These are phyloP conservation scores for Glomus cerebriforme DNA, from an alignment of 192 early-diverging fungal genomes.

Conservation along the genomic window DNA sequence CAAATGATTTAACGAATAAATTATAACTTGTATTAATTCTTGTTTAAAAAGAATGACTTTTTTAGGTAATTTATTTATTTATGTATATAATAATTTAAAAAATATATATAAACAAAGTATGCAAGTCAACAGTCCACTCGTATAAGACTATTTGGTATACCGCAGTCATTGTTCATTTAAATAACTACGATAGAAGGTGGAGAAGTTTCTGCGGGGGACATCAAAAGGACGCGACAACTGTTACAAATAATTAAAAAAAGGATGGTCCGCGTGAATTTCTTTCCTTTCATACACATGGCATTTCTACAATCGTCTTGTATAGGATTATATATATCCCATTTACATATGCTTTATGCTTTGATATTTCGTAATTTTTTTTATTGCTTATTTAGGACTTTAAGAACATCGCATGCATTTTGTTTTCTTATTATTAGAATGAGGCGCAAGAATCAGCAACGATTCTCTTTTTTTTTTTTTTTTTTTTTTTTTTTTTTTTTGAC, in stretches of 20 bases:
- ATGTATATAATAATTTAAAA: background rate
- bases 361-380: background rate
- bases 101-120: background rate
- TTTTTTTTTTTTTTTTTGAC: background rate
- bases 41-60: background rate
- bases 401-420: background rate
- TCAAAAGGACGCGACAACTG: too few species aligned
- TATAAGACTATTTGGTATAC: background rate
- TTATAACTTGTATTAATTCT: background rate
- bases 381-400: background rate
- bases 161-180: too few species aligned
- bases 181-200: too few species aligned
- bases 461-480: background rate
- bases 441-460: background rate
- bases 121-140: background rate
- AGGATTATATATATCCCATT: background rate
- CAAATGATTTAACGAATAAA: background rate
- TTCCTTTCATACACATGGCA: too few species aligned
- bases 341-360: background rate
- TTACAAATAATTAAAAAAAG: too few species aligned
- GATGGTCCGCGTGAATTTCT: background rate
- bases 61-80: too few species aligned
- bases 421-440: background rate
- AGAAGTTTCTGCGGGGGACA: too few species aligned
- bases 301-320: background rate